Evolutionary conservation across 345 rosid genomes (phyloP), one percentile per base, ranked within the genome.

Genomic region (Citrus maxima): DNA sequence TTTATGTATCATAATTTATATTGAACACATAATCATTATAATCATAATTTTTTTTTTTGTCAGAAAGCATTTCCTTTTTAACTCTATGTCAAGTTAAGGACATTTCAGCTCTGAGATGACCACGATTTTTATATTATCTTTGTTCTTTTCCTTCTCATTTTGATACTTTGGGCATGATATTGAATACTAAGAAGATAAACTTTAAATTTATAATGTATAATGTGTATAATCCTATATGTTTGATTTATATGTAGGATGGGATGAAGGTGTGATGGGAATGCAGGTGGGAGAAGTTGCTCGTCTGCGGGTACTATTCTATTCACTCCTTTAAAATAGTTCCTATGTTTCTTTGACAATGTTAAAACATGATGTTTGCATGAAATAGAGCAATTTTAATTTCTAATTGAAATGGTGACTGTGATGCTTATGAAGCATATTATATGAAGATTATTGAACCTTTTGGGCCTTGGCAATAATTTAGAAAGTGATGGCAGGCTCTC

Each of bases 221-320:
- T 7, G 40, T 68, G 51, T 61, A 62, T 59, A 75, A 38, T 63
- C 64, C 64, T 46, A 38, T 46, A n/a, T 80, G 64, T 70, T 70
- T 49, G 12, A 77, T 56, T 14, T 19, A 51, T 59, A 28, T 89
- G 79, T 81, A 95, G 99, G 99, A 83, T 93, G 98, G 98, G 99
- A 95, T 89, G 99, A 93, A 90, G 99, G 99, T 70, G 99, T 95
- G 77, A 10, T 91, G 83, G 98, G 92, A 77, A 95, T 95, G 99
- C 97, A 93, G 84, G 78, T 92, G 61, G 99, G 98, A 84, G 99
- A 95, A 82, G 86, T 86, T 73, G 98, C 99, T 86, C 97, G 95
- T 70, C 88, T 93, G 55, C 86, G 88, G 99, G 99, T 95, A 89
- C 85, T 78, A 59, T 80, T 63, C 49, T 19, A 24, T 27, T 16